phyloP scores from a whole-genome alignment of 345 rosid genomes.

The Ceriops decandra region DNA sequence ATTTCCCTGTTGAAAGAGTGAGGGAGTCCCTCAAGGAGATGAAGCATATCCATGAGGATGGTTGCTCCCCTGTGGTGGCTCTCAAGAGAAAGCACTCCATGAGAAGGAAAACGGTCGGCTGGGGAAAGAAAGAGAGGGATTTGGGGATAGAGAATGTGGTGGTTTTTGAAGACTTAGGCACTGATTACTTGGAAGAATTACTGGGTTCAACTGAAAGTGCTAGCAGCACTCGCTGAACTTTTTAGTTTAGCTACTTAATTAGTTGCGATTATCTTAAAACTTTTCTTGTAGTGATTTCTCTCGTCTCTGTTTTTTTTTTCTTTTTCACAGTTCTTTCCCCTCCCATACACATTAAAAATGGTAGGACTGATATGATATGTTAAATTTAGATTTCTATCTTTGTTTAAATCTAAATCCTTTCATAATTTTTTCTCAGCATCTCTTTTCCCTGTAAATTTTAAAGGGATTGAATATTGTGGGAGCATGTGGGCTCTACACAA shows the following conservation, averaged over 20 bases:
- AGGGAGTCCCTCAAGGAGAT: constrained; percentile 61
- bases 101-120: constrained; percentile 49
- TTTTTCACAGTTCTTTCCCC: not conserved
- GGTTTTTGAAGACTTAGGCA: constrained; percentile 78
- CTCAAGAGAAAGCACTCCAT: constrained; percentile 75
- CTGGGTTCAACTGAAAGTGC: constrained; percentile 38
- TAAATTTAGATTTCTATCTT: not conserved
- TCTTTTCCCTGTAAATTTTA: constrained; percentile 4
- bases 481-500: not conserved
- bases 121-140: constrained; percentile 38
- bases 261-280: not conserved
- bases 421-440: not conserved
- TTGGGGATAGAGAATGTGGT: constrained; percentile 44
- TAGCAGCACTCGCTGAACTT: constrained; percentile 2
- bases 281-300: not conserved
- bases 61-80: constrained; percentile 80
- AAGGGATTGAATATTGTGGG: not conserved
- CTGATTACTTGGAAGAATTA: constrained; percentile 68
- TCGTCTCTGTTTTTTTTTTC: not conserved
- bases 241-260: not conserved
- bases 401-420: too few species aligned
- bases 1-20: constrained; percentile 68
- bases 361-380: not conserved
- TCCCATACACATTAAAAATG: not conserved
- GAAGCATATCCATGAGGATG: constrained; percentile 43